Conservation (phyloP, 306 rosid genomes). For the Parietaria judaica region DNA sequence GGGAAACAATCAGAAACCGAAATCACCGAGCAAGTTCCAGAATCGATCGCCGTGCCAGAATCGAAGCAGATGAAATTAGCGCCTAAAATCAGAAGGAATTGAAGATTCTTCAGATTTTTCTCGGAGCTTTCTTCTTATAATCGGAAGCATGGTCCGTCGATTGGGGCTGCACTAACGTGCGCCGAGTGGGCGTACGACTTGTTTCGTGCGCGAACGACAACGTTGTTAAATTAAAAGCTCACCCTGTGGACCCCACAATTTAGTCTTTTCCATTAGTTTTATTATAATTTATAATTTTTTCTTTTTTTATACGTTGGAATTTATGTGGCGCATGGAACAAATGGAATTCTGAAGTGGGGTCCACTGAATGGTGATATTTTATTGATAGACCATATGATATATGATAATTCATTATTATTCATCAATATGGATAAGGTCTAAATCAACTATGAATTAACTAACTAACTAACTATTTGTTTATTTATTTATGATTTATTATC, state of each 20-base stretch:
- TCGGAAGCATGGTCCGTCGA: background rate
- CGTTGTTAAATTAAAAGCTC: slow-evolving; percentile 15
- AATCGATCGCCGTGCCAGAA: background rate
- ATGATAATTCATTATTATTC: background rate
- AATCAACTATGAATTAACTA: background rate
- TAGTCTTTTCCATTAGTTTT: background rate
- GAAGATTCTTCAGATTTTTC: background rate
- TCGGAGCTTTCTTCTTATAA: background rate
- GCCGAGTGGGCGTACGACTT: slow-evolving; percentile 8
- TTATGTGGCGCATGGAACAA: slow-evolving; percentile 27
- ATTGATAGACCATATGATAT: too few species aligned
- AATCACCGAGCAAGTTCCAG: too few species aligned
- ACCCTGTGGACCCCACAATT: slow-evolving; percentile 6
- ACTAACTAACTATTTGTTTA: too few species aligned
- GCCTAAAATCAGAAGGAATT: background rate
- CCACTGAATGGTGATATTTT: background rate
- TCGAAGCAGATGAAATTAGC: background rate
- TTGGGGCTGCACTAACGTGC: slow-evolving; percentile 6
- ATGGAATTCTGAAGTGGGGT: background rate
- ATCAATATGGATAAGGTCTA: background rate
- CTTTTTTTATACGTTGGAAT: background rate
- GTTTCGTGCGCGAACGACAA: background rate
- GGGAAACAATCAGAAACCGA: background rate
- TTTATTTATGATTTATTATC: too few species aligned
- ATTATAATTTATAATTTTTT: background rate